These are phyloP conservation scores for Gossypium schwendimanii DNA, from an alignment of 441 rosid species.

Conservation along the genomic window DNA sequence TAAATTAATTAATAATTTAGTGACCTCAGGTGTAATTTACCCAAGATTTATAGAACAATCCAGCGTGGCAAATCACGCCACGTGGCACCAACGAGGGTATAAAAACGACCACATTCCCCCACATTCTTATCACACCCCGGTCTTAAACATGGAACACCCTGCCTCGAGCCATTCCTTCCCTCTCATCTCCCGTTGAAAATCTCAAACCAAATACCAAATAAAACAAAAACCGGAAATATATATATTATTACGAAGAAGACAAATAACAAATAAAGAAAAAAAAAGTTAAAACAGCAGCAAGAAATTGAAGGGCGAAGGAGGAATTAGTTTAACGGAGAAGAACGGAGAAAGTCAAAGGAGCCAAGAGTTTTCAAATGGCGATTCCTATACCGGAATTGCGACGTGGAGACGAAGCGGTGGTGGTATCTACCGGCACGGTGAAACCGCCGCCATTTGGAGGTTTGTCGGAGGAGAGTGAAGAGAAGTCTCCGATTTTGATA, in stretches of 20 bases:
- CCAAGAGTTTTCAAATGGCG: slow-evolving; percentile 44
- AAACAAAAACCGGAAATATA: background rate
- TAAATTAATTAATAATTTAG: too few species aligned
- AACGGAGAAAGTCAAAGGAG: background rate
- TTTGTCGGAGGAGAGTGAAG: slow-evolving; percentile 25
- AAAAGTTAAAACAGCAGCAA: background rate
- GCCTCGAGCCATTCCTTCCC: slow-evolving; percentile 11
- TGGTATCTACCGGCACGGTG: slow-evolving; percentile 31
- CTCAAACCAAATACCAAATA: slow-evolving; percentile 13
- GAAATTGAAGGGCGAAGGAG: background rate
- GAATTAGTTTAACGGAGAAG: background rate
- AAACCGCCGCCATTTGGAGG: slow-evolving; percentile 29
- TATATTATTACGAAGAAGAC: slow-evolving; percentile 1
- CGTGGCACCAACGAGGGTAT: slow-evolving; percentile 37
- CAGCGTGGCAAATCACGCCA: slow-evolving; percentile 38
- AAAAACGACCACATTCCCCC: slow-evolving; percentile 26
- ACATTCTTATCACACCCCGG: slow-evolving; percentile 16
- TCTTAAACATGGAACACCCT: background rate
- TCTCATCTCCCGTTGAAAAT: slow-evolving; percentile 21
- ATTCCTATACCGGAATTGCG: slow-evolving; percentile 60
- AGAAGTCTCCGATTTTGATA: slow-evolving; percentile 56
- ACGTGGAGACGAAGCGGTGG: slow-evolving; percentile 33
- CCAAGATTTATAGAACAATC: slow-evolving; percentile 29
- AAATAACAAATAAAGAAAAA: slow-evolving; percentile 11
- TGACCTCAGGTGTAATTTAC: too few species aligned